phyloP scores from a whole-genome alignment of 371 early-diverging fungal genomes.

The Apophysomyces elegans region DNA sequence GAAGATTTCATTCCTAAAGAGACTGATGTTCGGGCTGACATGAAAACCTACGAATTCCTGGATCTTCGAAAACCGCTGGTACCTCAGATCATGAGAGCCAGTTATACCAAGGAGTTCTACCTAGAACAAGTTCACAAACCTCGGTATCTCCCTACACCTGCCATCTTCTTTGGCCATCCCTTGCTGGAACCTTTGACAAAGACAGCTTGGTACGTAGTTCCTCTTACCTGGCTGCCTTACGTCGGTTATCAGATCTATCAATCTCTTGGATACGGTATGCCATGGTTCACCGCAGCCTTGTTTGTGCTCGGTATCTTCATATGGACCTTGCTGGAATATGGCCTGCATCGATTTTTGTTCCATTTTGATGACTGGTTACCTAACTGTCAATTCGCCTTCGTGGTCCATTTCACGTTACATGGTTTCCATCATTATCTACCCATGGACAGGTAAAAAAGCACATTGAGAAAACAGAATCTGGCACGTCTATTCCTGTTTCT shows the following conservation, averaged over 20 bases:
- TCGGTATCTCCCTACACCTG: slow-evolving; percentile 76
- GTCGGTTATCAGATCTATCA: slow-evolving; percentile 38
- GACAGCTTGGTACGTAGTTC: slow-evolving; percentile 92
- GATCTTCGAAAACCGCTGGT: slow-evolving; percentile 83
- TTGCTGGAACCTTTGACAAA: slow-evolving; percentile 80
- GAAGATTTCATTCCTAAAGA: slow-evolving; percentile 49
- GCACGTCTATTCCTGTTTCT: neutral
- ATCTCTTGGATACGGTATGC: slow-evolving; percentile 20
- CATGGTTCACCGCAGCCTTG: slow-evolving; percentile 16
- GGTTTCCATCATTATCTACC: slow-evolving; percentile 96
- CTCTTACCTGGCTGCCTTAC: slow-evolving; percentile 84
- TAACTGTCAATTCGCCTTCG: slow-evolving; percentile 73
- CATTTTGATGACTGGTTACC: slow-evolving; percentile 88
- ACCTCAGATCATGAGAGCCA: slow-evolving; percentile 74
- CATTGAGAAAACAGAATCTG: neutral
- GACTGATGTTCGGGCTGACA: slow-evolving; percentile 50
- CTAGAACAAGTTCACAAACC: slow-evolving; percentile 92
- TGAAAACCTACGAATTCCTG: slow-evolving; percentile 72
- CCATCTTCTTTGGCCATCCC: slow-evolving; percentile 77
- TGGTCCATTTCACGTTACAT: slow-evolving; percentile 85
- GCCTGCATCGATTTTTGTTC: slow-evolving; percentile 90
- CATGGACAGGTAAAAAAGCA: slow-evolving; percentile 76
- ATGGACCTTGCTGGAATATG: slow-evolving; percentile 85
- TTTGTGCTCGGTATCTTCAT: slow-evolving; percentile 70
- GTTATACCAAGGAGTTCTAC: slow-evolving; percentile 81